These are phyloP conservation scores for Metschnikowia gruessii DNA, from an alignment of 805 yeast genomes.

Conservation along the genomic window DNA sequence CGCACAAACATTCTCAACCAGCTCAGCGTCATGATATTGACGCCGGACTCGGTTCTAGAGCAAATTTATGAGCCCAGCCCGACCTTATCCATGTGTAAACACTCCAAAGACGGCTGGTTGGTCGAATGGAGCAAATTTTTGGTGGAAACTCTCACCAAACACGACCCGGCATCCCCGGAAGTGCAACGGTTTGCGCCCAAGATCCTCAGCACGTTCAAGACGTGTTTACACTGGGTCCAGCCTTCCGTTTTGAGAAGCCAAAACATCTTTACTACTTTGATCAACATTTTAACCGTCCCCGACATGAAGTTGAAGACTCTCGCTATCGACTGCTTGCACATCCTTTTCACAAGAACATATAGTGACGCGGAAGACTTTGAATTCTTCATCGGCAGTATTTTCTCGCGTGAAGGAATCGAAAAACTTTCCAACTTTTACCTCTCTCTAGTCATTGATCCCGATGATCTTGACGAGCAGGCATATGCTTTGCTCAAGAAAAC, in stretches of 20 bases:
- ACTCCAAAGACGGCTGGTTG: slow-evolving; percentile 84
- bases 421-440: slow-evolving; percentile 64
- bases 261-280: slow-evolving; percentile 61
- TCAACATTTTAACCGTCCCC: slow-evolving; percentile 54
- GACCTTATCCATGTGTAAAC: slow-evolving; percentile 60
- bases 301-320: slow-evolving; percentile 71
- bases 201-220: slow-evolving; percentile 76
- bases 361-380: slow-evolving; percentile 64
- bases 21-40: slow-evolving; percentile 76
- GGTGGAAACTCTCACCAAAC: slow-evolving; percentile 31
- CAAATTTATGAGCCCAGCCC: slow-evolving; percentile 63
- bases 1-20: slow-evolving; percentile 76
- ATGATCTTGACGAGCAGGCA: slow-evolving; percentile 71
- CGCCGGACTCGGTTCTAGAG: slow-evolving; percentile 64
- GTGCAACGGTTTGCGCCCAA: slow-evolving; percentile 55
- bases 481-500: slow-evolving; percentile 85
- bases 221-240: slow-evolving; percentile 88
- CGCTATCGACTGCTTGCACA: slow-evolving; percentile 89
- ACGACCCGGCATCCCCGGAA: slow-evolving; percentile 25
- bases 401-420: slow-evolving; percentile 67
- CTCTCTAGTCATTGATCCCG: slow-evolving; percentile 58
- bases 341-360: slow-evolving; percentile 78
- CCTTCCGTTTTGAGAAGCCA: slow-evolving; percentile 69
- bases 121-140: slow-evolving; percentile 55
- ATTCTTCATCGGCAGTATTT: slow-evolving; percentile 74